Conservation (phyloP, 345 rosid genomes). For the Bruguiera sexangula region DNA sequence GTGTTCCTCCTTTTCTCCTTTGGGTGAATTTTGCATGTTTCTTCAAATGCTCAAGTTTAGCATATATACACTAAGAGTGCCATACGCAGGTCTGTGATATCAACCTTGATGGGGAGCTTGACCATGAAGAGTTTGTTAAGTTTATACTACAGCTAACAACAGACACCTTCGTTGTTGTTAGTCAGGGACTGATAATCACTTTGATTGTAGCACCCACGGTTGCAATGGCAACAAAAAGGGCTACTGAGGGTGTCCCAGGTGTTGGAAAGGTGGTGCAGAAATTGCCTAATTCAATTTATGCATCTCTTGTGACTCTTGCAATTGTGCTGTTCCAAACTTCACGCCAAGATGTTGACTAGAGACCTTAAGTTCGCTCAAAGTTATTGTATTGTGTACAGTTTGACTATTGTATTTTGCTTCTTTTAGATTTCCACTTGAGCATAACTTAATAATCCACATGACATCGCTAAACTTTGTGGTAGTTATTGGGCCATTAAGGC, state of each 20-base stretch:
- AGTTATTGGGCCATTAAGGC: neutral
- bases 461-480: neutral
- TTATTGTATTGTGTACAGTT: neutral
- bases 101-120: slow-evolving; percentile 70
- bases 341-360: slow-evolving; percentile 21
- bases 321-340: slow-evolving; percentile 57
- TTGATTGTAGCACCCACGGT: slow-evolving; percentile 87
- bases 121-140: slow-evolving; percentile 71
- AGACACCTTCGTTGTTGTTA: slow-evolving; percentile 59
- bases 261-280: slow-evolving; percentile 80
- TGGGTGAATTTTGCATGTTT: too few relatives aligned
- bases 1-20: too few relatives aligned
- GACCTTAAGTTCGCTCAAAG: too few relatives aligned
- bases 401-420: neutral
- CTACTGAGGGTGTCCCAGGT: slow-evolving; percentile 84
- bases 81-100: slow-evolving; percentile 57
- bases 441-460: slow-evolving; percentile 16
- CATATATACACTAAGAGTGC: neutral
- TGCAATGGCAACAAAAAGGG: slow-evolving; percentile 77
- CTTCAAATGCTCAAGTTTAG: neutral
- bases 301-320: slow-evolving; percentile 79
- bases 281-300: slow-evolving; percentile 72
- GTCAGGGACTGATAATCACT: slow-evolving; percentile 75
- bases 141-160: slow-evolving; percentile 56
- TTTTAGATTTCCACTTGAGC: neutral